Evolutionary conservation across 2,329 filamentous ascomycete genomes (phyloP), one percentile per base, ranked within the genome.

Genomic region (Dothiorella sarmentorum): DNA sequence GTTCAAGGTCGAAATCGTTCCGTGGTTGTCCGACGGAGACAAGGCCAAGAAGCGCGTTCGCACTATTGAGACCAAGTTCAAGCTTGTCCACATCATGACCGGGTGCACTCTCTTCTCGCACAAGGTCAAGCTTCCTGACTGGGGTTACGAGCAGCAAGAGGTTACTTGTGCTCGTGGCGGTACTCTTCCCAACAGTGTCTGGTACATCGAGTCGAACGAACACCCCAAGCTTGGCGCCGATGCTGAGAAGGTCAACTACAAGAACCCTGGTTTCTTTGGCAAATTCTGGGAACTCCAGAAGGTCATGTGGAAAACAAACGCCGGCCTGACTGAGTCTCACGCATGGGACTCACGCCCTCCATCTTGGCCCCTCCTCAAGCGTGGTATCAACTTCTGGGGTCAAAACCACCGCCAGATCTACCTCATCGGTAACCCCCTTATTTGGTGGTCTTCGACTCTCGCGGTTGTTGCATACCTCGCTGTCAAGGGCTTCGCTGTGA

Each of bases 381-480:
- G 94, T 62, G 94, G 94, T 68, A 99, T 99, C 82, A 99, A 99
- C 80, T 99, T 99, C 82, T 99, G 94, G 94, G 91, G 93, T 64
- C 91, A 89, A 68, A 83, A 97, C 68, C 83, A 96, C 73, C 90
- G 91, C 61, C 94, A 99, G 73, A 91, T 99, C 66, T 99, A 99
- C 75, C 86, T 99, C 18, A 87, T 97, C 59, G 94, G 94, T 58
- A 97, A 99, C 75, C 92, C 92, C 2, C 76, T 97, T 59, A 88
- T 97, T 66, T 99, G 94, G 94, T 97, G 90, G 87, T 86, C 85
- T 29, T 91, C 91, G 6, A 93, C 90, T 13, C 78, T 85, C 7
- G 87, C 91, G 17, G 84, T 99, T 63, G 82, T 79, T 27, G 71
- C 91, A 37, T 99, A 96, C 72, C 75, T 87, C 33, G 69, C 86